Evolutionary conservation across 75 land plant genomes (phyloP), one percentile per base, ranked within the genome.

Genomic region (Larix kaempferi): DNA sequence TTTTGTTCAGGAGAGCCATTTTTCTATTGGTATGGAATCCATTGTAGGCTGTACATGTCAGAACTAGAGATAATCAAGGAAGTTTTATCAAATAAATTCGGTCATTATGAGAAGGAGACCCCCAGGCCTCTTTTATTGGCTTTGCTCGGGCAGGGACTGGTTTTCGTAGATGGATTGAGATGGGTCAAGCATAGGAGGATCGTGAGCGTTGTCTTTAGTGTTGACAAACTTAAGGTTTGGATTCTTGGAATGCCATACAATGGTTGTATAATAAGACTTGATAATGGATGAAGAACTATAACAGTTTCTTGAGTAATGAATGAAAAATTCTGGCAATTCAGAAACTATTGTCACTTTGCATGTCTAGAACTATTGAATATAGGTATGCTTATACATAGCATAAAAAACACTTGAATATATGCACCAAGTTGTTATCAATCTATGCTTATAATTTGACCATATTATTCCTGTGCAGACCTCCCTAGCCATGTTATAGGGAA

Each of bases 21-120:
- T 69, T 44, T 88, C 63, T 82, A 76, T 35, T 89, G 91, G 91
- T 75, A 63, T 54, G 93, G 91, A 76, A 55, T 62, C 8, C 35
- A 79, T 21, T 83, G 88, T 21, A 77, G 81, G 80, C 6, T 89
- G 22, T 72, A 54, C 65, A 78, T 89, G 26, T 29, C 78, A 12
- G 89, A 91, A 59, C 85, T 81, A 0, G 85, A 86, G 58, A 23
- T 80, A 39, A 67, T 77, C 44, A 88, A 80, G 41, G 85, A 85
- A 60, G 78, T 83, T 72, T 41, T 88, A 11, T 77, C 80, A 11
- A 80, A 66, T 78, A 88, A 82, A 67, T 74, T 77, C 59, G 86
- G 80, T 3, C 63, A 56, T 57, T 85, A 52, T 65, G 25, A 57
- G 14, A 78, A 69, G 66, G 0, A 6, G 10, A 39, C 58, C 12